Conservation (phyloP, 441 rosid genomes). For the Eugenia klotzschiana region DNA sequence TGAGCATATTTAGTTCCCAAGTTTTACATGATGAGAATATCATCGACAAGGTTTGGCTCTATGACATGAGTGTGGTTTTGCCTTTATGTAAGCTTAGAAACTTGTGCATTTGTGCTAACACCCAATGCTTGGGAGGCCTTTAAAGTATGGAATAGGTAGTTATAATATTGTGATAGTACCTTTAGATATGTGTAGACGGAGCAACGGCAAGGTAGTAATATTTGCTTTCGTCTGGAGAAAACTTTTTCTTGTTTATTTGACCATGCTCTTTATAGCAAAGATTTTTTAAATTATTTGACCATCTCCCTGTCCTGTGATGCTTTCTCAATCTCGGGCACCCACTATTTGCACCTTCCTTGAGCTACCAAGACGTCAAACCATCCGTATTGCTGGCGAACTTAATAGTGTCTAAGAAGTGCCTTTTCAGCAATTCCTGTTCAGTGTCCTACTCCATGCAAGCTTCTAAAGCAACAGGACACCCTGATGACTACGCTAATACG, state of each 20-base stretch:
- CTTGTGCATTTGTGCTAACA: background rate
- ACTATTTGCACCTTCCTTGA: background rate
- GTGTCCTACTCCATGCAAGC: background rate
- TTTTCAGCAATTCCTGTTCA: background rate
- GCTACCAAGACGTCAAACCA: background rate
- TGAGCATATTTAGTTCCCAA: conserved; percentile 74
- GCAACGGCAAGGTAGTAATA: background rate
- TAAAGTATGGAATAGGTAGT: background rate
- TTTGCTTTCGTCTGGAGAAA: background rate
- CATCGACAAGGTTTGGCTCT: conserved; percentile 68
- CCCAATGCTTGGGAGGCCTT: background rate
- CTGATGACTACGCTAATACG: background rate
- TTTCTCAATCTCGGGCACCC: background rate
- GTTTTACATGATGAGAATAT: conserved; percentile 74
- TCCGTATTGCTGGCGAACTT: background rate
- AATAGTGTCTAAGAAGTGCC: background rate
- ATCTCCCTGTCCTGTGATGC: background rate
- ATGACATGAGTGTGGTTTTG: background rate
- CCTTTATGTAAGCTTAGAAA: background rate
- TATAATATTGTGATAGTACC: background rate
- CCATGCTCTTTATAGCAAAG: background rate
- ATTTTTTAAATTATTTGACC: background rate
- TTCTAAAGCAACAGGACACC: background rate
- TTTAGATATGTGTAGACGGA: background rate
- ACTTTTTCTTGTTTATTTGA: background rate